Conservation (phyloP, 2,329 filamentous ascomycete species). For the Hymenoscyphus occultus region DNA sequence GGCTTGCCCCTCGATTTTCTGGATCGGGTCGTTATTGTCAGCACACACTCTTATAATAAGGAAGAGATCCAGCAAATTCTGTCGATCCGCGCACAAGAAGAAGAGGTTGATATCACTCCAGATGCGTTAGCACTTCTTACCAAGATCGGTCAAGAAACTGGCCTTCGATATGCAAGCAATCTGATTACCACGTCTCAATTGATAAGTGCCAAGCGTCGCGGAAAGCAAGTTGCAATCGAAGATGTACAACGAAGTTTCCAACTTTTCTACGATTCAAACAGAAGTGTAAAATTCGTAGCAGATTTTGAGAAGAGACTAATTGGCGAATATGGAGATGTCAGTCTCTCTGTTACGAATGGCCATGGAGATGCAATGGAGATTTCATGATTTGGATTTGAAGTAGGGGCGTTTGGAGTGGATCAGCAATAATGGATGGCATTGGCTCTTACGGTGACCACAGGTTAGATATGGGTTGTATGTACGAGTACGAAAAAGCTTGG, state of each 20-base stretch:
- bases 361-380: constrained; percentile 68
- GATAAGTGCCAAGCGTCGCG: constrained; percentile 78
- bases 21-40: constrained; percentile 93
- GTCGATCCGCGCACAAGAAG: constrained; percentile 87
- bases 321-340: constrained; percentile 78
- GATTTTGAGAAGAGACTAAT: constrained; percentile 93
- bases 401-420: constrained; percentile 19
- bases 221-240: constrained; percentile 77
- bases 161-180: constrained; percentile 94
- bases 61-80: constrained; percentile 93
- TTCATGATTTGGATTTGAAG: constrained; percentile 26
- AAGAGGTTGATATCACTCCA: constrained; percentile 87
- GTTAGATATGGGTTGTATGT: constrained; percentile 14
- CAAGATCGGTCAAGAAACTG: constrained; percentile 91
- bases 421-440: constrained; percentile 3
- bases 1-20: constrained; percentile 94
- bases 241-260: constrained; percentile 93
- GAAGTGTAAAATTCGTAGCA: constrained; percentile 86
- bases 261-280: constrained; percentile 85
- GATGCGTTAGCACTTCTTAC: constrained; percentile 90
- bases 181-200: constrained; percentile 93
- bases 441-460: constrained; percentile 10
- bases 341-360: constrained; percentile 56
- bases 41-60: constrained; percentile 76
- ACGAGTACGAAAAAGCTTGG: constrained; percentile 20